Evolutionary conservation across 352 stramenopile species (phyloP), one percentile per base, ranked within the genome.

Genomic region (Globisporangium perplexum): DNA sequence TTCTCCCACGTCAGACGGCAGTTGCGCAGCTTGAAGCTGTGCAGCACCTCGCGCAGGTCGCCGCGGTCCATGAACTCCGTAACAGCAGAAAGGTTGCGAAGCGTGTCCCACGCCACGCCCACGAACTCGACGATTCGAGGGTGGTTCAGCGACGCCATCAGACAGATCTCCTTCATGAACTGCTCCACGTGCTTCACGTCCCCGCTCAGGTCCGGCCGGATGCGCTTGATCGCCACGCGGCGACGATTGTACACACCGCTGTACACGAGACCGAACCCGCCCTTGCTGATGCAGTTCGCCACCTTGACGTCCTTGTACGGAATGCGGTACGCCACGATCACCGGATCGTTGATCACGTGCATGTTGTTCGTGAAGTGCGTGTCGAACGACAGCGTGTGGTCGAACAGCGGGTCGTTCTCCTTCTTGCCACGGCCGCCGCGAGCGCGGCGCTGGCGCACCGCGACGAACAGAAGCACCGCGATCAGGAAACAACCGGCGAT

Each of bases 41-140:
- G 67, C 41, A 90, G 52, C 22, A 90, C 71, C 15, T 82, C 74
- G 5, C 77, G 77, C 17, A 90, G 53, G 47, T 90, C 78, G 2
- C 79, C 79, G 43, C 69, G 71, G 17, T 88, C 77, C 79, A 90
- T 88, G 51, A 83, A 84, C 63, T 90, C 79, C 7, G 72, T 86
- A 36, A 90, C 74, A 6, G 72, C 69, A 4, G 62, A 72, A 0
- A 90, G 47, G 44, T 88, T 79, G 8, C 66, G 69, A 1, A 86
- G 48, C 4, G 71, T 74, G 41, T 86, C 74, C 75, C 78, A 90
- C 10, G 76, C 66, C 17, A 88, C 76, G 0, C 79, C 79, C 17
- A 88, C 69, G 33, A 88, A 90, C 31, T 81, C 71, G 18, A 90
- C 74, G 18, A 90, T 77, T 14, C 69, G 75, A 11, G 72, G 66